Evolutionary conservation across 2,329 filamentous ascomycete species (phyloP).

Genomic region (Coniochaeta prunicola): DNA sequence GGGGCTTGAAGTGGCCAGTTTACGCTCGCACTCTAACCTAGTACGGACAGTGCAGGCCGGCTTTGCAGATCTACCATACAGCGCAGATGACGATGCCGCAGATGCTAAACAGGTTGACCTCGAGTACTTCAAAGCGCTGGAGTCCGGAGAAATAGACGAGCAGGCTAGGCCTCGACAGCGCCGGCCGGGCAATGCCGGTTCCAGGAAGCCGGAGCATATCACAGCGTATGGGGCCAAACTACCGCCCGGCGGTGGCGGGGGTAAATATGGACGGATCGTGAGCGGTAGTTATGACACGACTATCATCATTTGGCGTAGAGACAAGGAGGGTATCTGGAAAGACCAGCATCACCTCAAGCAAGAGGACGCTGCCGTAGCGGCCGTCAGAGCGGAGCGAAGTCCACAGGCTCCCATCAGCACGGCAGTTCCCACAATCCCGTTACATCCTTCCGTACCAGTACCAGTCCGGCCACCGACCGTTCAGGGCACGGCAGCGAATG

Average conservation of each 20-base stretch:
- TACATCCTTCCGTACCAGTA: constrained; percentile 12
- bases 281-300: constrained; percentile 95
- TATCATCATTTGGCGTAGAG: constrained; percentile 89
- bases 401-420: background rate
- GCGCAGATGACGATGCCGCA: constrained; percentile 63
- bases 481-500: background rate
- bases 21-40: constrained; percentile 74
- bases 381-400: background rate
- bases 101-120: constrained; percentile 68
- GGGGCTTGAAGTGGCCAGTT: constrained; percentile 80
- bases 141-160: constrained; percentile 38
- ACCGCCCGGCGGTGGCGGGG: constrained; percentile 84
- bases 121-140: constrained; percentile 58
- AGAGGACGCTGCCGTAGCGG: constrained; percentile 48
- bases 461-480: background rate
- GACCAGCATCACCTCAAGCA: constrained; percentile 69
- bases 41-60: constrained; percentile 93
- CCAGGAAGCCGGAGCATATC: constrained; percentile 66
- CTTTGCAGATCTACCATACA: constrained; percentile 82
- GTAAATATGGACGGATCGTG: constrained; percentile 87
- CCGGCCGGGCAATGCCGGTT: constrained; percentile 59
- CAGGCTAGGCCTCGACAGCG: constrained; percentile 22
- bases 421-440: constrained; percentile 3
- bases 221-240: constrained; percentile 77
- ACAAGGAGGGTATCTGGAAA: constrained; percentile 79